A percentile compares a stretch with the other conserved stretches of the same genome.
Evolutionary conservation across 148 eudicot genomes (phyloP).

Genomic region (Diospyros kaki): DNA sequence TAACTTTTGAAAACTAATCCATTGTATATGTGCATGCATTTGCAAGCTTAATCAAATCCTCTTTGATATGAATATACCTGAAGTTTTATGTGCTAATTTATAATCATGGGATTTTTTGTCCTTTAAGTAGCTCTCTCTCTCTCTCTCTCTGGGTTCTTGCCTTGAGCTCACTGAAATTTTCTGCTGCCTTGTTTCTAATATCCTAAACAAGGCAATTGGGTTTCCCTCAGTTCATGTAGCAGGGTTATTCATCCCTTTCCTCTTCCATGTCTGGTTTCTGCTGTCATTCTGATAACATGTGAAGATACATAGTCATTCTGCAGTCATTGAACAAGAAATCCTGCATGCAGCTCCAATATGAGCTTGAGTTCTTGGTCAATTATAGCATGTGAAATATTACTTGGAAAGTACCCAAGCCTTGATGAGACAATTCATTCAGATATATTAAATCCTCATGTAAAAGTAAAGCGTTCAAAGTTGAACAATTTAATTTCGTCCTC

Average conservation of each 20-base stretch:
- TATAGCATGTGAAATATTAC: neutral
- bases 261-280: neutral
- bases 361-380: neutral
- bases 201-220: neutral
- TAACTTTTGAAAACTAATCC: neutral
- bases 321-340: neutral
- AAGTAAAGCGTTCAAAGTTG: neutral
- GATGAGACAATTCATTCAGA: neutral
- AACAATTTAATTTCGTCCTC: neutral
- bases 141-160: neutral
- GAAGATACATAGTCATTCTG: neutral
- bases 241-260: neutral
- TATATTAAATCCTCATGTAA: neutral
- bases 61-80: too few species aligned
- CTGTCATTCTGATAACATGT: neutral
- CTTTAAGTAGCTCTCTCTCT: neutral
- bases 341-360: neutral
- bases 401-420: neutral
- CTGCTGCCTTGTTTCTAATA: neutral
- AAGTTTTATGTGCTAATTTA: neutral
- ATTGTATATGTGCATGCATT: neutral
- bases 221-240: neutral
- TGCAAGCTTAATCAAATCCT: too few species aligned
- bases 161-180: neutral
- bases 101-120: neutral